Evolutionary conservation across 176 grass and related monocot genomes (phyloP).

Genomic region (Coix lacrymajobi): DNA sequence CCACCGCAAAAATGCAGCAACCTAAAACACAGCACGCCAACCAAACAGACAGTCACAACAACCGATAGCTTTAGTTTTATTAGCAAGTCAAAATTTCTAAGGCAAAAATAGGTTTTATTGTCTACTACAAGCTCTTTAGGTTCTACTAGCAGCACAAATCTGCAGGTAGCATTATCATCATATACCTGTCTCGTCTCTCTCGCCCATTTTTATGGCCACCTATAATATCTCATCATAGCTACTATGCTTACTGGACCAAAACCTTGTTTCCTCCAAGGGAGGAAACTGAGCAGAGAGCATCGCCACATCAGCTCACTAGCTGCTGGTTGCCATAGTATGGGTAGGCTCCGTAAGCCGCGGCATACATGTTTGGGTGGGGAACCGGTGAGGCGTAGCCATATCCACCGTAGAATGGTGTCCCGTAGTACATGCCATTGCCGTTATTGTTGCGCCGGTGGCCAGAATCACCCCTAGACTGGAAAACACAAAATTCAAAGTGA

Average conservation of each 20-base stretch:
- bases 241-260: conserved; percentile 50
- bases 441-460: conserved; percentile 13
- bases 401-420: conserved; percentile 60
- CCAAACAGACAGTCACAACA: conserved; percentile 11
- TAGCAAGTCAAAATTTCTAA: conserved; percentile 51
- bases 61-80: conserved; percentile 34
- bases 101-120: conserved; percentile 40
- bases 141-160: conserved; percentile 41
- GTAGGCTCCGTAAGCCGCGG: conserved; percentile 60
- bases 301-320: conserved; percentile 59
- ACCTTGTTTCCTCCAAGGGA: conserved; percentile 35
- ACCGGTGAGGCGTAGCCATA: conserved; percentile 52
- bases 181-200: conserved; percentile 43
- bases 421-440: conserved; percentile 59
- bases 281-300: conserved; percentile 12
- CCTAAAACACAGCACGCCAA: not conserved
- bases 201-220: conserved; percentile 43
- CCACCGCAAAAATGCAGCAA: not conserved
- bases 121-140: conserved; percentile 43
- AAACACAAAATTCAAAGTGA: not conserved
- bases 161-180: conserved; percentile 40
- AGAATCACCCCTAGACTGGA: conserved; percentile 56
- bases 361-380: conserved; percentile 56
- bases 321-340: conserved; percentile 69
- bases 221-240: conserved; percentile 49